These are phyloP conservation scores for Trichophaea hybrida DNA, from an alignment of 2,329 filamentous ascomycete genomes.

Conservation along the genomic window DNA sequence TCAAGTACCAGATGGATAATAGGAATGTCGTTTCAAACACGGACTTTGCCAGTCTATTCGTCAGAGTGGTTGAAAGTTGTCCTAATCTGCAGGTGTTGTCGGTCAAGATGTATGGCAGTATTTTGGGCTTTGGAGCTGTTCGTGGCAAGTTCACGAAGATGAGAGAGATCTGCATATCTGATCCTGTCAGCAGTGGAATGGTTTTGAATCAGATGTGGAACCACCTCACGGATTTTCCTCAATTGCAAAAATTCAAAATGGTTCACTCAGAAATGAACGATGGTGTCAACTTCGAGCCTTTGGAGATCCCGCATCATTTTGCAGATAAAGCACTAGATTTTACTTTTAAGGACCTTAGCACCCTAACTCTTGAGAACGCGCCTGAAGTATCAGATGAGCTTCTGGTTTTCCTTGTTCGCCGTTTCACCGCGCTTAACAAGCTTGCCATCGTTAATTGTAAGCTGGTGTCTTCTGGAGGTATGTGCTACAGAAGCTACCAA, in stretches of 20 bases:
- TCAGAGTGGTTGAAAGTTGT: slow-evolving; percentile 11
- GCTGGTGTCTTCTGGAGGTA: slow-evolving; percentile 21
- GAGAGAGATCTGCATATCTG: slow-evolving; percentile 18
- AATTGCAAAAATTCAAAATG: slow-evolving; percentile 17
- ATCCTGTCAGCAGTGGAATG: slow-evolving; percentile 13
- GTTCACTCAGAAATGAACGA: slow-evolving; percentile 16
- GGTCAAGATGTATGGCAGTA: slow-evolving; percentile 15
- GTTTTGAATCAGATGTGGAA: slow-evolving; percentile 13
- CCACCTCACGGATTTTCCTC: slow-evolving; percentile 14
- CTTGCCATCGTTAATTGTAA: slow-evolving; percentile 20
- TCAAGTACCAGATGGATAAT: neutral
- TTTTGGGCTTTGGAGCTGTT: slow-evolving; percentile 11
- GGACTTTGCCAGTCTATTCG: slow-evolving; percentile 9
- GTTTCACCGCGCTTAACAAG: slow-evolving; percentile 12
- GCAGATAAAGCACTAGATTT: neutral
- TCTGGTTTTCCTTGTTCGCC: slow-evolving; percentile 7
- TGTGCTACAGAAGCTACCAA: slow-evolving; percentile 6
- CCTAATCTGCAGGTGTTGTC: slow-evolving; percentile 15
- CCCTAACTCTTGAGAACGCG: slow-evolving; percentile 16
- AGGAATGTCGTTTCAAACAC: slow-evolving; percentile 8
- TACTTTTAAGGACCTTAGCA: slow-evolving; percentile 4
- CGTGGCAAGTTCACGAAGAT: slow-evolving; percentile 12
- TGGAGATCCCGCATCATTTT: slow-evolving; percentile 7
- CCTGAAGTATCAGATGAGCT: slow-evolving; percentile 19
- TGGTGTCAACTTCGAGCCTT: slow-evolving; percentile 7